phyloP scores from a whole-genome alignment of 192 early-diverging fungal genomes.

The Spinellus fusiger region DNA sequence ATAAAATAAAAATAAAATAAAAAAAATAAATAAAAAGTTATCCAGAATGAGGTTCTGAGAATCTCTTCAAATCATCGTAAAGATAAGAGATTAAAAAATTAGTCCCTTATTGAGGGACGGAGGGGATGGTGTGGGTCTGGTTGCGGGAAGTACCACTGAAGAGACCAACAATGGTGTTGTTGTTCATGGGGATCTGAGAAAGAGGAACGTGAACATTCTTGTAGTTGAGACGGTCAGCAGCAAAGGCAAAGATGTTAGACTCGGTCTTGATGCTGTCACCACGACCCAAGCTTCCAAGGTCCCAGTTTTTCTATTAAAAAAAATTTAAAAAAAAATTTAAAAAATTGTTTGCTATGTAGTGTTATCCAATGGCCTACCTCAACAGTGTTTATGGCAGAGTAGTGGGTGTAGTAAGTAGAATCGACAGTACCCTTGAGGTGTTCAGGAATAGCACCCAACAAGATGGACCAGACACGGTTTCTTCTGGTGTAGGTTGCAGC shows the following conservation, averaged over 20 bases:
- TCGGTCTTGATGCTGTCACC: constrained; percentile 45
- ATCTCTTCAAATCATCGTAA: not conserved
- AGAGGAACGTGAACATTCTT: constrained; percentile 32
- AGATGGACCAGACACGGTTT: constrained; percentile 39
- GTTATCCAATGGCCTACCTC: constrained; percentile 23
- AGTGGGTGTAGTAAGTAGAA: constrained; percentile 58
- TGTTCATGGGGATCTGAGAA: constrained; percentile 25
- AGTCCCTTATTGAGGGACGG: not conserved
- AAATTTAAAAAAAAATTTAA: not conserved
- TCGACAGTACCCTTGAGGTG: constrained; percentile 38
- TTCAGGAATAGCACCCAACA: constrained; percentile 38
- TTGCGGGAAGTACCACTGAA: constrained; percentile 21
- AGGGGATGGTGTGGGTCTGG: not conserved
- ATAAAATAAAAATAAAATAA: not conserved
- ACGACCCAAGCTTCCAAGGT: constrained; percentile 49
- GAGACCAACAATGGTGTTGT: constrained; percentile 31
- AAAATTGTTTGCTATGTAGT: not conserved
- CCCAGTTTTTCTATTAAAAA: constrained; percentile 48
- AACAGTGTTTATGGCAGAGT: constrained; percentile 54
- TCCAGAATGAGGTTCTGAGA: not conserved
- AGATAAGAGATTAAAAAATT: not conserved
- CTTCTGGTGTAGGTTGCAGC: constrained; percentile 10
- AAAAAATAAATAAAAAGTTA: not conserved
- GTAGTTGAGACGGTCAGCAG: constrained; percentile 30
- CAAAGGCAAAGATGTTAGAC: constrained; percentile 40